Evolutionary conservation across 768 basidiomycete genomes (phyloP).

Genomic region (Mrakia frigida): DNA sequence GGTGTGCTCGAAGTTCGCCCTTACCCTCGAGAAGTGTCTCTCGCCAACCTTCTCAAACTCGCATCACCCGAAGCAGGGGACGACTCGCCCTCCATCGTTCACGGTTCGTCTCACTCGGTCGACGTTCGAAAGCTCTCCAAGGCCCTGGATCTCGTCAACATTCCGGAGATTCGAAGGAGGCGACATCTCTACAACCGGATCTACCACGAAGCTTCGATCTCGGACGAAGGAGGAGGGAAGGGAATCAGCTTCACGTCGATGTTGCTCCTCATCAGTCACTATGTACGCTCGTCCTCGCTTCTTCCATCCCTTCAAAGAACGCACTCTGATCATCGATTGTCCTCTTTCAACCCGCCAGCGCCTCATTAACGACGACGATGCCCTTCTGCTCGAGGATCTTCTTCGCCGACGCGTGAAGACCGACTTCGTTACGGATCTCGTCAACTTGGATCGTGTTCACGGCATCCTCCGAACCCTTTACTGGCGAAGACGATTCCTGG

Average conservation of each 20-base stretch:
- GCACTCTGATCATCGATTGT: background rate
- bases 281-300: conserved; percentile 52
- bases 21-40: conserved; percentile 65
- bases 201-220: conserved; percentile 78
- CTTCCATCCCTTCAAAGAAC: background rate
- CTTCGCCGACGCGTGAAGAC: conserved; percentile 69
- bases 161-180: conserved; percentile 57
- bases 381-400: conserved; percentile 74
- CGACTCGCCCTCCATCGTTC: background rate
- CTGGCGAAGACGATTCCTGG: conserved; percentile 63
- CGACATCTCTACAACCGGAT: conserved; percentile 67
- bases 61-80: background rate
- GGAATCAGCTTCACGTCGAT: conserved; percentile 90
- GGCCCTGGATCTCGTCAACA: conserved; percentile 63
- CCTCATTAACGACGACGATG: conserved; percentile 80
- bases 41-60: conserved; percentile 56
- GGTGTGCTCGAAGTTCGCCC: conserved; percentile 51
- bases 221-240: conserved; percentile 60
- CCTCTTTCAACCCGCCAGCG: conserved; percentile 37
- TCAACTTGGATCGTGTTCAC: conserved; percentile 76
- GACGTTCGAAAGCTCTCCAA: conserved; percentile 61
- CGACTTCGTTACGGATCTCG: conserved; percentile 71
- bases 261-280: conserved; percentile 79
- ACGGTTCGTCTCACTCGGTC: conserved; percentile 39
- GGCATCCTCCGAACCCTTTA: conserved; percentile 73